phyloP scores from a whole-genome alignment of 108 stramenopile species.

The Nitzschia sp. region DNA sequence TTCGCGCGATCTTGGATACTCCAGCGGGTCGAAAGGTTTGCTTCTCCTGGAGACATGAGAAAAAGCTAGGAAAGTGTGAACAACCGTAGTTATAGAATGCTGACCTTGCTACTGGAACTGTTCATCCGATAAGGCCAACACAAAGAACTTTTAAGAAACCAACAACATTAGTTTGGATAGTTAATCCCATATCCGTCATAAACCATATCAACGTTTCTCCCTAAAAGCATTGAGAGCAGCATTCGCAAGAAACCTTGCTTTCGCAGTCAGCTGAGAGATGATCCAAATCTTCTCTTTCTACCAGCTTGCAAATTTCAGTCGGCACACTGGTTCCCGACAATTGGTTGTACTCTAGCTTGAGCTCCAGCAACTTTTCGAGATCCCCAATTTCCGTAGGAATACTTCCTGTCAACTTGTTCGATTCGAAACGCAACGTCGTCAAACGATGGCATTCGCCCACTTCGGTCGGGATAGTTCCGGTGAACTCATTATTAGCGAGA shows the following conservation, averaged over 20 bases:
- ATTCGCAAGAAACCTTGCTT: constrained; percentile 22
- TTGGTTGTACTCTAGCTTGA: constrained; percentile 32
- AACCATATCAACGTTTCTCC: not conserved
- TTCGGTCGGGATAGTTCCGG: constrained; percentile 32
- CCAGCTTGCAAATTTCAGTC: constrained; percentile 23
- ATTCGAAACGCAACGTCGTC: constrained; percentile 7
- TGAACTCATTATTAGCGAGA: constrained; percentile 27
- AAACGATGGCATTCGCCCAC: constrained; percentile 24
- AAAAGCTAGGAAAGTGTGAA: no score
- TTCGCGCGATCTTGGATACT: no score
- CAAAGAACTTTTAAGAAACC: no score
- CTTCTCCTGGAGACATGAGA: no score
- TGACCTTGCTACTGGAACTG: no score
- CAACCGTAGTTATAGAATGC: no score
- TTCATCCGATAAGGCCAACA: no score
- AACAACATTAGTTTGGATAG: not conserved
- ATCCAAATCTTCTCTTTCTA: not conserved
- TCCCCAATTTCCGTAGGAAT: constrained; percentile 41
- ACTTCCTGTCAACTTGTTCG: constrained; percentile 32
- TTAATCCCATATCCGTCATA: not conserved
- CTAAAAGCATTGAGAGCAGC: constrained; percentile 24
- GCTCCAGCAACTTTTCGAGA: constrained; percentile 13
- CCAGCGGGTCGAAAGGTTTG: no score
- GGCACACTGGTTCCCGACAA: constrained; percentile 39
- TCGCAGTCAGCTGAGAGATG: constrained; percentile 25